phyloP scores from a whole-genome alignment of 495 filamentous ascomycete species.

The Neurospora sp. region DNA sequence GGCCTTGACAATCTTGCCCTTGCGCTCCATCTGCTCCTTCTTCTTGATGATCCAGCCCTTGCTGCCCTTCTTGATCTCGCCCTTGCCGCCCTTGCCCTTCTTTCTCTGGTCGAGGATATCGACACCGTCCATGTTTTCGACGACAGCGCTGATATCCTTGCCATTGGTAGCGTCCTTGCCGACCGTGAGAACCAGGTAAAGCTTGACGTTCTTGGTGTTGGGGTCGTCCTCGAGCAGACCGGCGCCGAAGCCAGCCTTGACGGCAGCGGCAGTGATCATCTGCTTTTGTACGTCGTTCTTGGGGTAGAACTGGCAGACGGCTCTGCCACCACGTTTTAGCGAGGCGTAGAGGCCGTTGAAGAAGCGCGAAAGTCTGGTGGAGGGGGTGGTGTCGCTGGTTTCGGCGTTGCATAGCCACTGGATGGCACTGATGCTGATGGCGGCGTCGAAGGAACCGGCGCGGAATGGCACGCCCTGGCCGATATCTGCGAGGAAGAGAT shows the following conservation, averaged over 20 bases:
- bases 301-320: constrained; percentile 96
- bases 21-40: constrained; percentile 89
- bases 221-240: constrained; percentile 92
- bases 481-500: constrained; percentile 84
- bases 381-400: constrained; percentile 65
- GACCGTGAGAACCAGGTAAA: constrained; percentile 89
- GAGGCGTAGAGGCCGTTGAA: constrained; percentile 87
- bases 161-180: constrained; percentile 63
- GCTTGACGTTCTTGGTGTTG: constrained; percentile 86
- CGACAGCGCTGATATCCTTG: constrained; percentile 75
- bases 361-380: constrained; percentile 68
- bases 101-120: constrained; percentile 67
- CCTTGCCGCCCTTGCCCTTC: constrained; percentile 40
- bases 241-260: constrained; percentile 90
- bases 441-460: constrained; percentile 86
- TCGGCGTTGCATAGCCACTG: constrained; percentile 99
- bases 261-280: constrained; percentile 84
- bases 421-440: constrained; percentile 86
- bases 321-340: constrained; percentile 74
- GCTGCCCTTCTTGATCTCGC: constrained; percentile 61
- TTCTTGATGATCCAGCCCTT: constrained; percentile 88
- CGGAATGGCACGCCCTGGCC: constrained; percentile 94
- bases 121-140: constrained; percentile 79
- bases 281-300: constrained; percentile 84
- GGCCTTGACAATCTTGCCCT: constrained; percentile 87